Evolutionary conservation across 306 rosid species (phyloP), one percentile per base, ranked within the genome.

Genomic region (Trifolium subterraneum): DNA sequence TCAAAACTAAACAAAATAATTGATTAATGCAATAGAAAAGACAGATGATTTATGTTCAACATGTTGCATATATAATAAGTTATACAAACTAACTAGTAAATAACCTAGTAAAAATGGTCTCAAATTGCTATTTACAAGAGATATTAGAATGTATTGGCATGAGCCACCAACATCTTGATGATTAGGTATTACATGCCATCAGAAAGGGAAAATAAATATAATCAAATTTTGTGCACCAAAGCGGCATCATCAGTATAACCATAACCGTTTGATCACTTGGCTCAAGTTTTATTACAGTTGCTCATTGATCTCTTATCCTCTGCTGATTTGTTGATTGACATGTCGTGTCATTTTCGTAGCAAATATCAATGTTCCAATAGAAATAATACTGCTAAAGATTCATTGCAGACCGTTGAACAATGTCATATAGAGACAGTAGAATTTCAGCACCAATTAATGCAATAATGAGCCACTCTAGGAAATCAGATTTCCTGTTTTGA

Each of bases 381-480:
- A 20, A 52, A 74, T 11, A 42, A 18, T 25, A 16, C 76, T 61
- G 78, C 88, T 92, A 88, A 64, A 90, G 90, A 19, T 83, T 72
- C 64, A 82, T 44, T 29, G 87, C 84, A 63, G 95, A 92, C 58
- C 97, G 84, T 0, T 94, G 96, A 61, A 82, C 70, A 68, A 94
- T 94, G 87, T 94, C 93, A 78, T 92, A 94, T 4, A 92, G 78
- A 45, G 97, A 94, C 31, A 94, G 79, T 42, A 94, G 92, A 79
- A 94, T 94, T 81, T 92, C 99, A 2, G 93, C 97, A 79, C 99
- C 96, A 52, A 94, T 94, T 76, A 94, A 68, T 10, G 93, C 98
- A 78, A 95, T 92, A 67, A 95, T 95, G 78, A 95, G 93, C 99
- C 98, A 92, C 75, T 92, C 99, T 73, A 92, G 81, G 80, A 95